These are phyloP conservation scores for Sherardia arvensis DNA, from an alignment of 257 asterid species.

Conservation along the genomic window DNA sequence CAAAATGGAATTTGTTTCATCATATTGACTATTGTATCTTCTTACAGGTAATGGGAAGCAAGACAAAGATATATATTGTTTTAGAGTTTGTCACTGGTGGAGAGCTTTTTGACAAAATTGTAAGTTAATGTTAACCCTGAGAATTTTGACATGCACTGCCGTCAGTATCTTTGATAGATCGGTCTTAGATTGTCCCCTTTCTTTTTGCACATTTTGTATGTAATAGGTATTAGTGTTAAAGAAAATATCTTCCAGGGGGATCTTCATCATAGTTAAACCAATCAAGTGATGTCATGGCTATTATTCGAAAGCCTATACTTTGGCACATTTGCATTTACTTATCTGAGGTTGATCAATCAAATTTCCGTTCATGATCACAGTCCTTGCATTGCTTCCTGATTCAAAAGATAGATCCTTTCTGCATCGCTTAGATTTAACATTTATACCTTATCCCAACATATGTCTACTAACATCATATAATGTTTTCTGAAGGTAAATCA, in stretches of 20 bases:
- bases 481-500: conserved; percentile 49
- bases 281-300: not conserved
- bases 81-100: conserved; percentile 88
- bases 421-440: not conserved
- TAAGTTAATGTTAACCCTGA: conserved; percentile 22
- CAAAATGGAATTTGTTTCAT: not conserved
- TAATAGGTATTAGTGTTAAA: not conserved
- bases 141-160: not conserved
- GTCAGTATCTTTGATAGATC: not conserved
- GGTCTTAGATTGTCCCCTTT: not conserved
- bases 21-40: not conserved
- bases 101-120: conserved; percentile 96
- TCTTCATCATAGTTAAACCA: not conserved
- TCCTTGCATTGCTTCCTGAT: not conserved
- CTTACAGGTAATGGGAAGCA: conserved; percentile 89
- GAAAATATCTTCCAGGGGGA: not conserved
- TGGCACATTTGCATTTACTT: not conserved
- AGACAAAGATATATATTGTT: conserved; percentile 83
- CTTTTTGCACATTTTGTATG: not conserved
- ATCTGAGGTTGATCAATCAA: not conserved
- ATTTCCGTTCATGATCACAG: not conserved
- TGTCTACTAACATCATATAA: conserved; percentile 7
- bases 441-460: not conserved
- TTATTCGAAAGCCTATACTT: not conserved
- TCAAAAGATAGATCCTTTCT: not conserved